These are phyloP conservation scores for Crucihimalaya himalaica DNA, from an alignment of 345 rosid genomes.

Conservation along the genomic window DNA sequence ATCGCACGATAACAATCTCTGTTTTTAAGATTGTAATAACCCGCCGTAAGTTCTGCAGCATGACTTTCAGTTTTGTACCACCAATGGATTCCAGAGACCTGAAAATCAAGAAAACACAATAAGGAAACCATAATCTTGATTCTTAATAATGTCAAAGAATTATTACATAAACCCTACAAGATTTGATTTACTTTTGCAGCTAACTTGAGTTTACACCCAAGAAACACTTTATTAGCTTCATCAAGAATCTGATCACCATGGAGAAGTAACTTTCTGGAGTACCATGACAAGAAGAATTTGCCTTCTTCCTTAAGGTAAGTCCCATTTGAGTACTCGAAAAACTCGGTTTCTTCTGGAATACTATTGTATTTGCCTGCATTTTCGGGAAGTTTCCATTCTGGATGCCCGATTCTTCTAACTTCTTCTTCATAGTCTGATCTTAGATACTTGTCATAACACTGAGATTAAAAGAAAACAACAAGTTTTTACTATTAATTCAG, in stretches of 20 bases:
- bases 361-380: slow-evolving; percentile 70
- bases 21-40: slow-evolving; percentile 63
- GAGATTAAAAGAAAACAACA: background rate
- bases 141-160: too few relatives aligned
- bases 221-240: slow-evolving; percentile 77
- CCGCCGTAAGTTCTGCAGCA: slow-evolving; percentile 89
- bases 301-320: slow-evolving; percentile 67
- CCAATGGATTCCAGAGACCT: slow-evolving; percentile 95
- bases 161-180: background rate
- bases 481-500: too few relatives aligned
- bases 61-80: slow-evolving; percentile 74
- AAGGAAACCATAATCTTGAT: too few relatives aligned
- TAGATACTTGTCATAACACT: slow-evolving; percentile 83
- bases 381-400: slow-evolving; percentile 83
- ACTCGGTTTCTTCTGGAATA: slow-evolving; percentile 60
- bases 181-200: slow-evolving; percentile 64
- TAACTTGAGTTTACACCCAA: slow-evolving; percentile 74
- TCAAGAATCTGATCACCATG: slow-evolving; percentile 85
- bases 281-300: slow-evolving; percentile 77
- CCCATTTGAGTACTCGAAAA: slow-evolving; percentile 59
- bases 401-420: slow-evolving; percentile 61
- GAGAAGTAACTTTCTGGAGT: slow-evolving; percentile 64
- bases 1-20: slow-evolving; percentile 81
- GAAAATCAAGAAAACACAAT: too few relatives aligned
- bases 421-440: slow-evolving; percentile 69